Evolutionary conservation across 108 stramenopile species (phyloP).

Genomic region (Skeletonema costatum): DNA sequence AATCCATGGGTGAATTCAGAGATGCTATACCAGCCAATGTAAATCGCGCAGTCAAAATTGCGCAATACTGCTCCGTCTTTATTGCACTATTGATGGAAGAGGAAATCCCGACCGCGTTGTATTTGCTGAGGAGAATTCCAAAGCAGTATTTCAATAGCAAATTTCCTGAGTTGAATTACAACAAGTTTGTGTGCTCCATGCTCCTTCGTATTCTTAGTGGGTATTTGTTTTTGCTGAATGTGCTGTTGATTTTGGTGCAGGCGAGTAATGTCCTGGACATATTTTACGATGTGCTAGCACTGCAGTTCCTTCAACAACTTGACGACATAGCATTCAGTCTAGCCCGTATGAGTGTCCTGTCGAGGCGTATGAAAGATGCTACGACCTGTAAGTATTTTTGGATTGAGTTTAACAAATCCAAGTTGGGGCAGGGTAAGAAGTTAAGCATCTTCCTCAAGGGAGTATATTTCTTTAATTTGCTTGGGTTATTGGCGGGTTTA

Average conservation of each 20-base stretch:
- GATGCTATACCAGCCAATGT: conserved; percentile 6
- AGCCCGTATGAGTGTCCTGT: background rate
- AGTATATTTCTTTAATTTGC: background rate
- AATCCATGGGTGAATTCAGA: background rate
- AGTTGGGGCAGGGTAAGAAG: background rate
- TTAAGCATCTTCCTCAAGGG: background rate
- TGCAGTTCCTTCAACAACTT: conserved; percentile 4
- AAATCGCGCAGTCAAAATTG: background rate
- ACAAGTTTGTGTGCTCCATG: conserved; percentile 1
- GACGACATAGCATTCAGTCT: conserved; percentile 15
- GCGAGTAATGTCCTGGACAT: conserved; percentile 7
- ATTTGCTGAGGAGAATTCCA: conserved; percentile 10
- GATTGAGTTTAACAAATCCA: background rate
- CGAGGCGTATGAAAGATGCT: background rate
- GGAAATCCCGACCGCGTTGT: conserved; percentile 11
- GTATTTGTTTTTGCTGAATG: conserved; percentile 17
- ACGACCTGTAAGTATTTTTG: background rate
- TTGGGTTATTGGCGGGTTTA: background rate
- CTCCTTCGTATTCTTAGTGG: conserved; percentile 6
- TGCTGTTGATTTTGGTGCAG: conserved; percentile 5
- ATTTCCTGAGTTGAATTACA: background rate
- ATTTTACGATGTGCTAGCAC: conserved; percentile 27
- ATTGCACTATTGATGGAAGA: conserved; percentile 19
- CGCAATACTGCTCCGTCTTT: conserved; percentile 12
- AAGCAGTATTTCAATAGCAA: background rate